Evolutionary conservation across 2,329 filamentous ascomycete genomes (phyloP).

Genomic region (Exophiala spinifera): DNA sequence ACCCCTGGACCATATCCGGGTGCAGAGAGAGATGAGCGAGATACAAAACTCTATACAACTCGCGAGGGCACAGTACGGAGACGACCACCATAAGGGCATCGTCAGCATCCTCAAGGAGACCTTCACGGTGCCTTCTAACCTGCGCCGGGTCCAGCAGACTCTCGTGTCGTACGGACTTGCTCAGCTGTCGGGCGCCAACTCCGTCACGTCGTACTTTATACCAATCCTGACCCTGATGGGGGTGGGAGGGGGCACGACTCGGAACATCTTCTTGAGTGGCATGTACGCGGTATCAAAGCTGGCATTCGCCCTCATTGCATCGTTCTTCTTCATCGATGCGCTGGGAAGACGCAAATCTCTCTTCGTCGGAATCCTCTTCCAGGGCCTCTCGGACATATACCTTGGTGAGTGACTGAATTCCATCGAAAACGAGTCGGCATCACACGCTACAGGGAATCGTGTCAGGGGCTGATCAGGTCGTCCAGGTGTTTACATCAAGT

Average conservation of each 20-base stretch:
- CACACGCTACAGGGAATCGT: too few species aligned
- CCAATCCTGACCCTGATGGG: slow-evolving; percentile 43
- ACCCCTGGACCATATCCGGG: slow-evolving; percentile 31
- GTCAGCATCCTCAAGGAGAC: slow-evolving; percentile 37
- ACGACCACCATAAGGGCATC: slow-evolving; percentile 11
- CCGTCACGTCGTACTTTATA: slow-evolving; percentile 45
- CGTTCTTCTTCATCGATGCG: slow-evolving; percentile 46
- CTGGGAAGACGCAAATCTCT: slow-evolving; percentile 42
- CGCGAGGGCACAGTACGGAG: slow-evolving; percentile 12
- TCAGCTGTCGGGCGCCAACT: slow-evolving; percentile 46
- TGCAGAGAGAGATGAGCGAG: slow-evolving; percentile 30
- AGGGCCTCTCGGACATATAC: slow-evolving; percentile 44
- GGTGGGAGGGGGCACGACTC: slow-evolving; percentile 28
- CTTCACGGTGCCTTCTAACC: slow-evolving; percentile 38
- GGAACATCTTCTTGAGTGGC: slow-evolving; percentile 40
- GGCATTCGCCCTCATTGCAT: slow-evolving; percentile 41
- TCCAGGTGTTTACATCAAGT: slow-evolving; percentile 38
- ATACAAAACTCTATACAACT: slow-evolving; percentile 32
- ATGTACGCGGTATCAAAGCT: slow-evolving; percentile 48
- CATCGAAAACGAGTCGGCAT: too few species aligned
- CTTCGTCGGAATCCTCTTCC: slow-evolving; percentile 37
- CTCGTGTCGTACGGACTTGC: slow-evolving; percentile 41
- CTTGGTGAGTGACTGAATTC: slow-evolving; percentile 30
- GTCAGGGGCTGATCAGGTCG: too few species aligned
- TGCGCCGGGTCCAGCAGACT: slow-evolving; percentile 41